phyloP scores from a whole-genome alignment of 2,329 filamentous ascomycete species.

The Aspergillus arachidicola region DNA sequence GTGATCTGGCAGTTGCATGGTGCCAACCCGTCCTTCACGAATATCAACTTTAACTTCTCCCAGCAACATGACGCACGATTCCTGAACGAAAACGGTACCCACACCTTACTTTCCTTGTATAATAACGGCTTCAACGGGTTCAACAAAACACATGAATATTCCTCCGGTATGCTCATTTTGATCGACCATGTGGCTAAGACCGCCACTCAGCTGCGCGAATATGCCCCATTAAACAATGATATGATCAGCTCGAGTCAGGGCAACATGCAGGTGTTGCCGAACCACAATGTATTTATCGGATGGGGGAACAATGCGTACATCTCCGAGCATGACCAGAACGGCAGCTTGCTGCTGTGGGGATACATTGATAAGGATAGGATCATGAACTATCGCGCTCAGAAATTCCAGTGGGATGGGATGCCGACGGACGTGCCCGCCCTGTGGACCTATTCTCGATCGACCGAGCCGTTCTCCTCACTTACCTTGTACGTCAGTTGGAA shows the following conservation, averaged over 20 bases:
- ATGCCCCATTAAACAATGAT: constrained; percentile 26
- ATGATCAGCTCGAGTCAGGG: constrained; percentile 43
- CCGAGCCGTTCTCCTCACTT: constrained; percentile 28
- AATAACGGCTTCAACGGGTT: constrained; percentile 48
- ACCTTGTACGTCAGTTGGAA: constrained; percentile 46
- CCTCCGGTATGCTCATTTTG: constrained; percentile 42
- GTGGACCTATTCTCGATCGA: constrained; percentile 40
- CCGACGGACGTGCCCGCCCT: constrained; percentile 46
- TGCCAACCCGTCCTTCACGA: constrained; percentile 38
- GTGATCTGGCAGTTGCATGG: constrained; percentile 44
- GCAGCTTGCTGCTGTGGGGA: constrained; percentile 42
- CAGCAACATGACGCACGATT: constrained; percentile 47
- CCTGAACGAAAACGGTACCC: constrained; percentile 41
- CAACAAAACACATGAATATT: constrained; percentile 42
- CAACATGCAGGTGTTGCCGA: constrained; percentile 41
- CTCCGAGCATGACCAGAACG: constrained; percentile 42
- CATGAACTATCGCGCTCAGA: constrained; percentile 48
- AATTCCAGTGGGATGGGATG: constrained; percentile 45
- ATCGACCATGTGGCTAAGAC: constrained; percentile 41
- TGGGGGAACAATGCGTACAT: constrained; percentile 47
- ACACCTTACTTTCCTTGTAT: constrained; percentile 42
- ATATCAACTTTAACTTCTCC: constrained; percentile 46
- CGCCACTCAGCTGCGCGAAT: constrained; percentile 37
- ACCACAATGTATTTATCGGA: constrained; percentile 42
- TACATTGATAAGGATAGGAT: constrained; percentile 34